These are phyloP conservation scores for Forsythia viridissima DNA, from an alignment of 257 asterid genomes.

Conservation along the genomic window DNA sequence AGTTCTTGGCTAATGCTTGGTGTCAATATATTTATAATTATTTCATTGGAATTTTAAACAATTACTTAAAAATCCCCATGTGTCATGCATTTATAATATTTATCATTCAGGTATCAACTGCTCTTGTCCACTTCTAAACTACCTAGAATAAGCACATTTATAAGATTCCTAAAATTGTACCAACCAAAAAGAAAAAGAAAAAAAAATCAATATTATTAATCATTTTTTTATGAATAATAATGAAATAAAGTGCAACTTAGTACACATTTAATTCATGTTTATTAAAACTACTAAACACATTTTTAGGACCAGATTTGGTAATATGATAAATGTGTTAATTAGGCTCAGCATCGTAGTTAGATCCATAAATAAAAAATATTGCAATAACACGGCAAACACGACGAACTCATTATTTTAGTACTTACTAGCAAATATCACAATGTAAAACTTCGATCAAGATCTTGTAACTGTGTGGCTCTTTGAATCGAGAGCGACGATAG, in stretches of 20 bases:
- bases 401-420: too few relatives aligned
- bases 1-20: neutral
- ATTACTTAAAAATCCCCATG: neutral
- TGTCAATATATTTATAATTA: neutral
- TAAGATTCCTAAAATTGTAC: neutral
- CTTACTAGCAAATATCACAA: too few relatives aligned
- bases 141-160: neutral
- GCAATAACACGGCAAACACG: too few relatives aligned
- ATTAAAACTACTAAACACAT: too few relatives aligned
- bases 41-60: neutral
- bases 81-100: neutral
- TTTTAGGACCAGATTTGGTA: too few relatives aligned
- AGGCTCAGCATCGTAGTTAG: too few relatives aligned
- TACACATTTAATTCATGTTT: too few relatives aligned
- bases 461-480: too few relatives aligned
- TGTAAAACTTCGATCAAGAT: too few relatives aligned
- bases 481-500: too few relatives aligned
- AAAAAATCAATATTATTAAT: neutral
- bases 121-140: neutral
- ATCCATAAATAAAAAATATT: too few relatives aligned
- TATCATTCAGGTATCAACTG: neutral
- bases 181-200: neutral
- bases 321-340: too few relatives aligned
- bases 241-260: neutral
- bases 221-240: neutral